Percentiles rank a stretch among this genome's conserved stretches.
phyloP scores from a whole-genome alignment of 202 grass and related monocot genomes.

The Zoysia matrella region DNA sequence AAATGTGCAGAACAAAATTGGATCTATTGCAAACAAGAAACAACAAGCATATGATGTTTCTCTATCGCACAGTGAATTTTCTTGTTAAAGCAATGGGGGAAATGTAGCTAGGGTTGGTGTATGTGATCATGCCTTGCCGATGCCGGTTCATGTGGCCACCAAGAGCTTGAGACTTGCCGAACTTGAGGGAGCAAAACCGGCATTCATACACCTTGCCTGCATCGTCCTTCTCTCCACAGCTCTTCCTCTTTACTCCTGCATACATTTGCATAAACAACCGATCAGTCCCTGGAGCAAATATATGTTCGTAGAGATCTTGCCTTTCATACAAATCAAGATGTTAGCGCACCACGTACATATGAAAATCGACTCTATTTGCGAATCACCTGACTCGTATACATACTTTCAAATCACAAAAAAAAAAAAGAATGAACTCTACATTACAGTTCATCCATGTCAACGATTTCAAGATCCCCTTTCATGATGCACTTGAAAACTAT shows the following conservation, averaged over 20 bases:
- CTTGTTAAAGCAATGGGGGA: not conserved
- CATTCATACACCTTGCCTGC: slow-evolving; percentile 87
- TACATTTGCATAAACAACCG: not conserved
- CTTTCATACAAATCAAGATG: too few species aligned
- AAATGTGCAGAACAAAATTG: slow-evolving; percentile 1
- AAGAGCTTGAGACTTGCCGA: slow-evolving; percentile 95
- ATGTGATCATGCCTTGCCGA: slow-evolving; percentile 73
- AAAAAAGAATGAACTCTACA: not conserved
- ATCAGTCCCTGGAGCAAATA: not conserved
- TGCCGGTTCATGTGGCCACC: slow-evolving; percentile 99
- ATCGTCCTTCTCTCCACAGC: slow-evolving; percentile 67
- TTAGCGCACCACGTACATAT: too few species aligned
- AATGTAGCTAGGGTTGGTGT: slow-evolving; percentile 9
- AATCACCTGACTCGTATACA: too few species aligned
- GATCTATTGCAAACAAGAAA: not conserved
- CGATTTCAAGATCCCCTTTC: not conserved
- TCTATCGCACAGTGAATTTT: not conserved
- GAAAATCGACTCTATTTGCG: too few species aligned
- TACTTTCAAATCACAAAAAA: not conserved
- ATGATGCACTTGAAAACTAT: not conserved
- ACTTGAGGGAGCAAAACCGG: slow-evolving; percentile 96
- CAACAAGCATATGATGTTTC: not conserved
- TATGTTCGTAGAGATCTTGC: too few species aligned
- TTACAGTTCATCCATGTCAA: not conserved
- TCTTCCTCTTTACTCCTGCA: slow-evolving; percentile 85